These are phyloP conservation scores for Phialophora chinensis DNA, from an alignment of 2,329 filamentous ascomycete genomes.

Conservation along the genomic window DNA sequence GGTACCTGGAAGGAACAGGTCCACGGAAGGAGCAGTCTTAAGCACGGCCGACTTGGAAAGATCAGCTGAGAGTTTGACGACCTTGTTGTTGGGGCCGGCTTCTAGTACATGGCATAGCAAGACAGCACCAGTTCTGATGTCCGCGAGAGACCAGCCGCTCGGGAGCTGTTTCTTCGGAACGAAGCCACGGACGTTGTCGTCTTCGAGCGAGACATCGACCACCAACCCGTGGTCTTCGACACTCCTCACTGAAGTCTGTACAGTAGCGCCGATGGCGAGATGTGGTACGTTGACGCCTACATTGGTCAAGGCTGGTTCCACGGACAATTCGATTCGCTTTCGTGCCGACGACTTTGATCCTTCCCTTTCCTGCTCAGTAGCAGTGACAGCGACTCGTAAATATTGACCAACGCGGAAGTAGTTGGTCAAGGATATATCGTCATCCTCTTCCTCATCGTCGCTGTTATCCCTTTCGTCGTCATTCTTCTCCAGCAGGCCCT, in stretches of 20 bases:
- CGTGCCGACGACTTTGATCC: slow-evolving; percentile 67
- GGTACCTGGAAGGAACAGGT: slow-evolving; percentile 90
- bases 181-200: slow-evolving; percentile 75
- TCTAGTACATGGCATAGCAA: slow-evolving; percentile 81
- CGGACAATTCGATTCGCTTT: slow-evolving; percentile 83
- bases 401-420: slow-evolving; percentile 88
- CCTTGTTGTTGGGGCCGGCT: slow-evolving; percentile 76
- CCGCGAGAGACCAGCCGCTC: slow-evolving; percentile 65
- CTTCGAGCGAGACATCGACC: slow-evolving; percentile 84
- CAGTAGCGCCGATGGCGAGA: slow-evolving; percentile 73
- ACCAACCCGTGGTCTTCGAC: slow-evolving; percentile 95
- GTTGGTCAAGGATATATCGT: slow-evolving; percentile 72
- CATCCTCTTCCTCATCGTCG: slow-evolving; percentile 52
- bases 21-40: slow-evolving; percentile 80
- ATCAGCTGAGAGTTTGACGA: slow-evolving; percentile 83
- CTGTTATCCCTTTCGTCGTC: slow-evolving; percentile 63
- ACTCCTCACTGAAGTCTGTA: slow-evolving; percentile 87
- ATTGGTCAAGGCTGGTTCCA: slow-evolving; percentile 81
- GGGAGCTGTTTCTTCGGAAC: slow-evolving; percentile 83
- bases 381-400: slow-evolving; percentile 79
- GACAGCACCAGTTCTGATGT: slow-evolving; percentile 80
- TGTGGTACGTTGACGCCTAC: slow-evolving; percentile 73
- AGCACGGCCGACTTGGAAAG: slow-evolving; percentile 59
- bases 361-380: slow-evolving; percentile 66
- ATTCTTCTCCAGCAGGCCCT: slow-evolving; percentile 67